Evolutionary conservation across 2,329 filamentous ascomycete species (phyloP).

Genomic region (Leptodontidium sp.): DNA sequence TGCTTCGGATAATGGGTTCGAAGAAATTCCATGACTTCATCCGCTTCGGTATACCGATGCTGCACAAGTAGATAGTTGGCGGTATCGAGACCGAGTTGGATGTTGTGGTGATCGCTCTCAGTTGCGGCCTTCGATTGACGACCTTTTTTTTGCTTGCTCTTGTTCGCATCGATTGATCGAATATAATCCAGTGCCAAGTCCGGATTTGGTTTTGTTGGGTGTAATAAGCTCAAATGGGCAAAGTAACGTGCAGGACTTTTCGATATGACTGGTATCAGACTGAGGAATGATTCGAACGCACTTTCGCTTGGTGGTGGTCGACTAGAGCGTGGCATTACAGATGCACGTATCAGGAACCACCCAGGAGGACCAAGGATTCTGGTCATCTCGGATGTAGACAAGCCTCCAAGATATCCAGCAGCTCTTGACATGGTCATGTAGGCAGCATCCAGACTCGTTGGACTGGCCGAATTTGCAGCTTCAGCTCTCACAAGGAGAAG

Average conservation of each 20-base stretch:
- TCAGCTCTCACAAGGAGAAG: conserved; percentile 34
- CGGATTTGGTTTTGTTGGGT: conserved; percentile 41
- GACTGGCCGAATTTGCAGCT: conserved; percentile 3
- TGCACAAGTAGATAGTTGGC: conserved; percentile 40
- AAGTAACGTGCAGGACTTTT: conserved; percentile 15
- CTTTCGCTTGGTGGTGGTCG: conserved; percentile 25
- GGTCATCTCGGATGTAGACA: conserved; percentile 18
- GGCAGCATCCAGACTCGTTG: conserved; percentile 33
- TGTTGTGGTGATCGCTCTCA: conserved; percentile 17
- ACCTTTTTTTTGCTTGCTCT: neutral
- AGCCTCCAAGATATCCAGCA: conserved; percentile 26
- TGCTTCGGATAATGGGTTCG: conserved; percentile 37
- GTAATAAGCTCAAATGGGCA: conserved; percentile 38
- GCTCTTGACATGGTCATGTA: conserved; percentile 35
- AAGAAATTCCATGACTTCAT: conserved; percentile 42
- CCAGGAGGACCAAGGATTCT: conserved; percentile 27
- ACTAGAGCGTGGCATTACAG: conserved; percentile 11
- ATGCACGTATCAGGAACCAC: conserved; percentile 24
- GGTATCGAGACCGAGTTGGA: conserved; percentile 39
- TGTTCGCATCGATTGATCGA: conserved; percentile 17
- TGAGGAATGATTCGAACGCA: conserved; percentile 38
- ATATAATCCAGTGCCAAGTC: conserved; percentile 36
- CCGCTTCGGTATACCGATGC: conserved; percentile 37
- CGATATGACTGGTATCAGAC: conserved; percentile 28
- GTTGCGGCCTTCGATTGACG: neutral